A percentile compares a stretch with the other conserved stretches of the same genome.
Evolutionary conservation across 2,329 filamentous ascomycete genomes (phyloP).

Genomic region (Capronia coronata): DNA sequence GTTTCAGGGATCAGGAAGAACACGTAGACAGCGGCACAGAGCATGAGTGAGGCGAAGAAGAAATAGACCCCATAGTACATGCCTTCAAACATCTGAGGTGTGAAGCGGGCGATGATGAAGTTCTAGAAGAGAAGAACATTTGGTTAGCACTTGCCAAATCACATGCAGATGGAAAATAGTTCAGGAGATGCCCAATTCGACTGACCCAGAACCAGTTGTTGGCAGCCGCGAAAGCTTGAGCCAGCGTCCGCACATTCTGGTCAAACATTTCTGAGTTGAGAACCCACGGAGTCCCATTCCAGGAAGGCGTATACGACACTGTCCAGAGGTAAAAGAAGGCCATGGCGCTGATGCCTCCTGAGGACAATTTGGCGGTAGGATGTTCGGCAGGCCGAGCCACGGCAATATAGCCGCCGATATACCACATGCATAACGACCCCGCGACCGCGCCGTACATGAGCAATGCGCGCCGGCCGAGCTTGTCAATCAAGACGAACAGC

Average conservation of each 20-base stretch:
- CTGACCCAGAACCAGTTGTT: constrained; percentile 60
- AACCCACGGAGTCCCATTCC: constrained; percentile 72
- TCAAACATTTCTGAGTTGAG: constrained; percentile 60
- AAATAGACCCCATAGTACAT: constrained; percentile 60
- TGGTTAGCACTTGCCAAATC: not conserved
- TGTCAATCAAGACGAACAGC: constrained; percentile 63
- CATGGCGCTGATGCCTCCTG: constrained; percentile 54
- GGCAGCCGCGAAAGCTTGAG: constrained; percentile 64
- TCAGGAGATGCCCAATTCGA: too few species aligned
- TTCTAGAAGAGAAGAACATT: constrained; percentile 5
- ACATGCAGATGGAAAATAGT: not conserved
- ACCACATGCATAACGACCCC: constrained; percentile 60
- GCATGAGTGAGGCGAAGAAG: constrained; percentile 61
- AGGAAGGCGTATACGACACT: constrained; percentile 63
- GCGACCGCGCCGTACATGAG: constrained; percentile 59
- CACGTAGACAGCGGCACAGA: constrained; percentile 53
- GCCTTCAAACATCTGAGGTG: constrained; percentile 37
- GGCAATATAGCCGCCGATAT: constrained; percentile 57
- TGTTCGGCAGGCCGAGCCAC: constrained; percentile 35
- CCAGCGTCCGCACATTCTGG: constrained; percentile 60
- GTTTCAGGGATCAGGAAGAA: constrained; percentile 61
- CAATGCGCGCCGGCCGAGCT: constrained; percentile 55
- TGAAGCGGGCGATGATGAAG: constrained; percentile 26
- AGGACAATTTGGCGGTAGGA: constrained; percentile 34
- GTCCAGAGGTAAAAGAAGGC: constrained; percentile 69